These are phyloP conservation scores for Globisporangium cylindrosporum DNA, from an alignment of 352 stramenopile genomes.

Conservation along the genomic window DNA sequence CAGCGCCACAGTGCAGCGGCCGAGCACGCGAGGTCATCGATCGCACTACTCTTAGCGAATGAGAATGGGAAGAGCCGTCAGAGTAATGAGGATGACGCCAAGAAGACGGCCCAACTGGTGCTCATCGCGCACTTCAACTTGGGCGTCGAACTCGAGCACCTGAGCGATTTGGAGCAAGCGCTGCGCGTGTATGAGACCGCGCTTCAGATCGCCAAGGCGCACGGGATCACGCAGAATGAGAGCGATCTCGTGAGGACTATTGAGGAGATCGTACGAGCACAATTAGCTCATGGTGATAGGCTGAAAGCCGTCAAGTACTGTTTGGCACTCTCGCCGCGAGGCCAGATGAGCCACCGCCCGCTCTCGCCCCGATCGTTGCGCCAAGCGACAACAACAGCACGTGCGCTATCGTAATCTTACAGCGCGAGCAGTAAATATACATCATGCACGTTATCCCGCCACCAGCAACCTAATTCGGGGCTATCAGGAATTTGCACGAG, in stretches of 20 bases:
- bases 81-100: neutral
- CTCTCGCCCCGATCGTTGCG: conserved; percentile 4
- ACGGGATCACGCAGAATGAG: conserved; percentile 14
- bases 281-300: neutral
- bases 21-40: conserved; percentile 42
- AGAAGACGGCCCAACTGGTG: conserved; percentile 26
- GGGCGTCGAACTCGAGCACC: conserved; percentile 56
- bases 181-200: conserved; percentile 23
- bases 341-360: neutral
- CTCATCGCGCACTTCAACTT: conserved; percentile 60
- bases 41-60: conserved; percentile 25
- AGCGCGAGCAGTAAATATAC: too few relatives aligned
- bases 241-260: conserved; percentile 27
- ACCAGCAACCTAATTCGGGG: neutral
- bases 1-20: conserved; percentile 38
- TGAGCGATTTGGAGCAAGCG: conserved; percentile 25
- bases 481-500: neutral
- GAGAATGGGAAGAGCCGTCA: neutral
- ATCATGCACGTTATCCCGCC: too few relatives aligned
- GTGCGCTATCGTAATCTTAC: neutral
- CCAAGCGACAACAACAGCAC: neutral
- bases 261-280: conserved; percentile 17
- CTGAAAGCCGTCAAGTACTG: conserved; percentile 11
- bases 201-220: conserved; percentile 19
- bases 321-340: neutral